phyloP scores from a whole-genome alignment of 345 rosid species.

The Carallia pectinifolia region DNA sequence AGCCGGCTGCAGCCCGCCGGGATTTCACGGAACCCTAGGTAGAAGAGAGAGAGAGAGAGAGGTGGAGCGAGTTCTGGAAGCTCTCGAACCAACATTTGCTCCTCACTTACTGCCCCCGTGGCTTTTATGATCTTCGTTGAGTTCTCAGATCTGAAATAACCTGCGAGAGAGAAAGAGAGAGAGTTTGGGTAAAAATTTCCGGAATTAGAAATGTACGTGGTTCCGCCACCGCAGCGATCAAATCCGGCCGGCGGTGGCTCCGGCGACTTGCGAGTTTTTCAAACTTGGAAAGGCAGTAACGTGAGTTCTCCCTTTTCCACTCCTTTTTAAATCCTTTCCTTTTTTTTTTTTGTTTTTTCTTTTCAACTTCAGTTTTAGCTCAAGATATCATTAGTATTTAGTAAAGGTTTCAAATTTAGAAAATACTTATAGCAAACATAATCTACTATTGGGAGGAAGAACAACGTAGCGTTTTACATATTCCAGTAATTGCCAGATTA shows the following conservation, averaged over 20 bases:
- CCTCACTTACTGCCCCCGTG: not conserved
- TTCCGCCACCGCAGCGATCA: too few relatives aligned
- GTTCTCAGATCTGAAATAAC: not conserved
- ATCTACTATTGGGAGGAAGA: too few relatives aligned
- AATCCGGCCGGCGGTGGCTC: too few relatives aligned
- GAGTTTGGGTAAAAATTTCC: not conserved
- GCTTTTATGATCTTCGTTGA: not conserved
- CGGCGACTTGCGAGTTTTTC: constrained; percentile 29
- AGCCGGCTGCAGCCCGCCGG: not conserved
- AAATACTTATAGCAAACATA: too few relatives aligned
- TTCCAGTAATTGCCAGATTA: too few relatives aligned
- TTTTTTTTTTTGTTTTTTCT: not conserved
- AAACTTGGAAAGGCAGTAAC: constrained; percentile 85
- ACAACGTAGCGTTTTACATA: too few relatives aligned
- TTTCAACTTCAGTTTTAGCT: too few relatives aligned
- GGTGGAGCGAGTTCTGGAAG: not conserved
- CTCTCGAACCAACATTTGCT: not conserved
- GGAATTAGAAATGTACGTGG: too few relatives aligned
- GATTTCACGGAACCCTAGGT: constrained; percentile 2
- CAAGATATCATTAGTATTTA: too few relatives aligned
- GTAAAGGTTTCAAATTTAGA: too few relatives aligned
- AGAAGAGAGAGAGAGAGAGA: too few relatives aligned
- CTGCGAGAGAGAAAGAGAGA: not conserved
- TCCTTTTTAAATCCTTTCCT: not conserved
- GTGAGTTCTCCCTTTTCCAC: constrained; percentile 33